These are phyloP conservation scores for Tremella mesenterica DNA, from an alignment of 768 basidiomycete species.

Conservation along the genomic window DNA sequence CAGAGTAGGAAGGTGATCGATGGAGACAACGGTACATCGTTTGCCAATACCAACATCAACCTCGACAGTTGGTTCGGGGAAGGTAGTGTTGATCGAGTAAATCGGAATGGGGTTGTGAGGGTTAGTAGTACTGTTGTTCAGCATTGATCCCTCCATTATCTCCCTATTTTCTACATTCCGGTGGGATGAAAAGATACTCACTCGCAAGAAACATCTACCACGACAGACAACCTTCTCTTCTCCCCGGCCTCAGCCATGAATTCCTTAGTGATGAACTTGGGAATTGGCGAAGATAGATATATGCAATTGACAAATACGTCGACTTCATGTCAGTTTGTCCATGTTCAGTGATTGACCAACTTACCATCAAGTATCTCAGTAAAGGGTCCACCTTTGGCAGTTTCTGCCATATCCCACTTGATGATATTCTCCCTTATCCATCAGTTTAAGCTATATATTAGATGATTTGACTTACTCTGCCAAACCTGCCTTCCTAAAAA, in stretches of 20 bases:
- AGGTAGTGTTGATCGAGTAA: conserved; percentile 87
- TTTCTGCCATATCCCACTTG: conserved; percentile 98
- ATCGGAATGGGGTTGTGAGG: conserved; percentile 96
- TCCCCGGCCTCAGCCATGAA: conserved; percentile 65
- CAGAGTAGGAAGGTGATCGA: conserved; percentile 92
- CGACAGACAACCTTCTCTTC: conserved; percentile 60
- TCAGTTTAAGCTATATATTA: not conserved
- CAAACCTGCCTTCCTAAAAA: conserved; percentile 93
- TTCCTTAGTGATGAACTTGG: conserved; percentile 45
- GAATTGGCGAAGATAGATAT: conserved; percentile 59
- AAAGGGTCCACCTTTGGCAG: conserved; percentile 93
- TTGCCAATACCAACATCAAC: conserved; percentile 68
- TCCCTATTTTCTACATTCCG: not conserved
- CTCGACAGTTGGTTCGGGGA: conserved; percentile 79
- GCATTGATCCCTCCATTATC: not conserved
- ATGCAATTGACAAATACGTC: conserved; percentile 99
- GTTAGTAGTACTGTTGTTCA: conserved; percentile 62
- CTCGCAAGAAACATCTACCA: conserved; percentile 98
- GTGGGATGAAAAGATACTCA: conserved; percentile 17
- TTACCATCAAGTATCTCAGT: conserved; percentile 72
- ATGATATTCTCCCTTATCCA: conserved; percentile 69
- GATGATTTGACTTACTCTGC: conserved; percentile 59
- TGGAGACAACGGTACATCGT: conserved; percentile 75
- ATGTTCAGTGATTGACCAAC: conserved; percentile 8
- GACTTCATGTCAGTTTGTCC: conserved; percentile 47